Base-by-base conservation (phyloP, 2,329 filamentous ascomycete species). In the Calonectria leucothoes region DNA sequence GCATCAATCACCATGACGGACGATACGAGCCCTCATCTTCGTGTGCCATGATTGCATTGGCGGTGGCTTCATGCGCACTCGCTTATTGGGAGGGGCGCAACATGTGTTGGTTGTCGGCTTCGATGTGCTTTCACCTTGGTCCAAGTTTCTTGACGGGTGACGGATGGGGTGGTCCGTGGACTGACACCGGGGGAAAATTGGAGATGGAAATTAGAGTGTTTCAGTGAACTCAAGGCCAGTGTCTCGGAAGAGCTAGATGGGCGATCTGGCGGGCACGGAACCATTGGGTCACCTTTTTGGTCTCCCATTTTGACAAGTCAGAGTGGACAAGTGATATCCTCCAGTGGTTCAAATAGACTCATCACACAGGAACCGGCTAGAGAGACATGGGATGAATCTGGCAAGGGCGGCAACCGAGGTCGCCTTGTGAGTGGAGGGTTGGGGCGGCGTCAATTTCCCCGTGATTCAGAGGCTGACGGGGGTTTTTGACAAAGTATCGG, bases 191-290 rank as follows among this genome's bases (percentile, higher is more conserved):
- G 66, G 33, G 27, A 70, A 45, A n/a, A 29, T 52, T 63, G 55
- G 35, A 27, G 23, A 66, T 59, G 52, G 72, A 78, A 72, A 78
- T 77, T 79, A 78, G 69, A 37, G 66, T 76, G 79, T 81, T 80
- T 81, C 79, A 80, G 68, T 74, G 51, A 63, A 39, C 27, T 17
- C 20, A 61, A 31, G 29, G 55, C 48, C 48, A 57, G 39, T 69
- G 70, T 69, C 70, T 69, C 70, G 66, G 48, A 69, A 61, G 51
- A 45, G 65, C 66, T 29, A 57, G 49, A 52, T 42, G 23, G 49
- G 37, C 12, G 27, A 55, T 42, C 35, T 57, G 35, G 49, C 20
- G 11, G 65, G 27, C 49, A 57, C 17, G 31, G 31, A 39, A 61
- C 33, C 39, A 39, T 23, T 27, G 20, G n/a, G 39, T n/a, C 17